Evolutionary conservation across 768 basidiomycete species (phyloP), one percentile per base, ranked within the genome.

Genomic region (Lactarius indigo): DNA sequence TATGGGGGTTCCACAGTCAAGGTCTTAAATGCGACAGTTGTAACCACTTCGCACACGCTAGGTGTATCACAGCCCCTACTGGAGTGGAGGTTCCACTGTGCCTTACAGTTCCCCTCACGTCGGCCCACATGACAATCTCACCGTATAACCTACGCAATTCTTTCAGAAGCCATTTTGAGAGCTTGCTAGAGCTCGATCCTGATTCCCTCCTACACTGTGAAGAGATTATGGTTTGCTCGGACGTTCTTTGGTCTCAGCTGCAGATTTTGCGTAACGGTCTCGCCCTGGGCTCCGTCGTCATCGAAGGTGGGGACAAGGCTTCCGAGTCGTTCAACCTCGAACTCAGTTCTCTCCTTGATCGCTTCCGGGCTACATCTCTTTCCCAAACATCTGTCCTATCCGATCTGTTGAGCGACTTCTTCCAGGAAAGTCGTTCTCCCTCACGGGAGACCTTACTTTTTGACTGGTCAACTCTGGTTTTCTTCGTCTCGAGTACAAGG

Each of bases 1-100:
- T 94, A 13, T 94, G 92, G 91, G 92, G 91, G 3, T 80, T 77
- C 57, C 75, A 79, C 17, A 76, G 75, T 41, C 92, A 94, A 74
- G 89, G 85, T 3, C 71, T 88, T 26, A 84, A 82, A 59, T 95
- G 92, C 73, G 73, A 74, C 30, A 76, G 78, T 2, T 95, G 92
- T 75, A 80, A 80, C 39, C 78, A 82, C 26, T 86, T 90, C 63
- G 80, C 82, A 17, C 92, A 92, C 76, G 65, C 77, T 6, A 64
- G 75, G 18, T 94, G 91, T 73, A 58, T 76, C 18, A 47, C 68
- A 9, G 59, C 59, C 23, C 65, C 80, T 5, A 66, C 74, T 5
- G 64, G 73, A 28, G 61, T 56, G 5, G 69, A 69, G 1, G 64
- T 82, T 2, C 74, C 77, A 3, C 69, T 64, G 4, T 91, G 89